Percentiles rank a stretch among this genome's conserved stretches.
Conservation (phyloP, 306 rosid species). For the Trichosanthes truncata region DNA sequence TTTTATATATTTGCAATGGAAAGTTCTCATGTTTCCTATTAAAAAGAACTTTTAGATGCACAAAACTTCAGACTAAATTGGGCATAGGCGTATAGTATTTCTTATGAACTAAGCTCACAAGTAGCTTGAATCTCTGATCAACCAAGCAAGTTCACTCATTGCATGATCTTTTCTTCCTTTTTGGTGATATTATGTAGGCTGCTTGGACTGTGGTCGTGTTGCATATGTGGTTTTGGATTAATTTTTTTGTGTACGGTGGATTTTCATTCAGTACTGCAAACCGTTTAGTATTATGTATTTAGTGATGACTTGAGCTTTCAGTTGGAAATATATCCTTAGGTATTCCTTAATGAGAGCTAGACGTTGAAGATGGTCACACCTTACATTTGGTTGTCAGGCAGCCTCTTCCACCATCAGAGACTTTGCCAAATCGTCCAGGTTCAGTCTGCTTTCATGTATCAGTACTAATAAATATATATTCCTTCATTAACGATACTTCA, state of each 20-base stretch:
- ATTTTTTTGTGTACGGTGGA: neutral
- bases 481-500: neutral
- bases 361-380: constrained; percentile 99
- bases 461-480: neutral
- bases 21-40: neutral
- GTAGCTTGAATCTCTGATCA: neutral
- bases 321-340: neutral
- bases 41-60: neutral
- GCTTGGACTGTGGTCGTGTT: neutral
- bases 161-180: neutral
- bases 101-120: neutral
- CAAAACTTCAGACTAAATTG: neutral
- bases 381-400: constrained; percentile 93
- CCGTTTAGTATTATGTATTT: neutral
- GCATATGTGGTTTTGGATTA: neutral
- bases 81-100: neutral
- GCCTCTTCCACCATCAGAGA: constrained; percentile 55
- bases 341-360: constrained; percentile 50
- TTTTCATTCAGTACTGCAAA: neutral
- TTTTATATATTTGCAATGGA: neutral
- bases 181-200: neutral
- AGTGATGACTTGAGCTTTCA: neutral
- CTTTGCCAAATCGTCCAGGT: constrained; percentile 61
- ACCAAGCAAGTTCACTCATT: neutral
- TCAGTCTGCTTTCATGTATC: neutral